Conservation (phyloP, 164 flowering plant species). For the Berberis vulgaris region DNA sequence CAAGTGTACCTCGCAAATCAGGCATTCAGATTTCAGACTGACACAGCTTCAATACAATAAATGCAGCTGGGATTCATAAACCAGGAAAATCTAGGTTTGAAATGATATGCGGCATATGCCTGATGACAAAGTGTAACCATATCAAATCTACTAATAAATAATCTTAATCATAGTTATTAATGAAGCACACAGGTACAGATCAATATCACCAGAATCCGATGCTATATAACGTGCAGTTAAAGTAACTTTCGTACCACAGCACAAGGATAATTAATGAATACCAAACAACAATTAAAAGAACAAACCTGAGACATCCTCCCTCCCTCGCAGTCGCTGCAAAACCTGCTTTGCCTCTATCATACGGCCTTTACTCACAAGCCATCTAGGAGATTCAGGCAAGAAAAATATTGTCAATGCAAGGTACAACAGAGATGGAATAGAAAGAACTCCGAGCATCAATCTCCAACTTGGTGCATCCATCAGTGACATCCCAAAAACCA, state of each 20-base stretch:
- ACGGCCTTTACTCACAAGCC: constrained; percentile 94
- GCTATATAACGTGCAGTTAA: neutral
- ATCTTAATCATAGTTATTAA: too few species aligned
- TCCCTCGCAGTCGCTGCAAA: constrained; percentile 73
- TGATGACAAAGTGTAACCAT: too few species aligned
- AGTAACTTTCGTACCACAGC: neutral
- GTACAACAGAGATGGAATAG: constrained; percentile 67
- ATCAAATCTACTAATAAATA: too few species aligned
- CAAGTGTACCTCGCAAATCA: too few species aligned
- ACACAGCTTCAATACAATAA: too few species aligned
- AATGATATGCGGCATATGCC: too few species aligned
- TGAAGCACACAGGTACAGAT: too few species aligned
- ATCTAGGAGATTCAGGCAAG: constrained; percentile 95
- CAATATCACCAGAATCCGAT: too few species aligned
- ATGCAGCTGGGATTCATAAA: too few species aligned
- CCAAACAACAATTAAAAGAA: neutral
- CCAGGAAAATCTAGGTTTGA: too few species aligned
- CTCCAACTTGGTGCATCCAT: constrained; percentile 64
- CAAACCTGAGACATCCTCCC: constrained; percentile 88
- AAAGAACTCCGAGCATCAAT: constrained; percentile 87
- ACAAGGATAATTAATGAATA: neutral
- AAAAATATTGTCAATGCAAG: constrained; percentile 55
- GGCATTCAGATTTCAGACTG: too few species aligned
- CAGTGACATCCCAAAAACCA: constrained; percentile 91
- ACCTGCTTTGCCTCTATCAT: constrained; percentile 87